Base-by-base conservation (phyloP, 768 basidiomycete species). In the Phanerochaete sordida region DNA sequence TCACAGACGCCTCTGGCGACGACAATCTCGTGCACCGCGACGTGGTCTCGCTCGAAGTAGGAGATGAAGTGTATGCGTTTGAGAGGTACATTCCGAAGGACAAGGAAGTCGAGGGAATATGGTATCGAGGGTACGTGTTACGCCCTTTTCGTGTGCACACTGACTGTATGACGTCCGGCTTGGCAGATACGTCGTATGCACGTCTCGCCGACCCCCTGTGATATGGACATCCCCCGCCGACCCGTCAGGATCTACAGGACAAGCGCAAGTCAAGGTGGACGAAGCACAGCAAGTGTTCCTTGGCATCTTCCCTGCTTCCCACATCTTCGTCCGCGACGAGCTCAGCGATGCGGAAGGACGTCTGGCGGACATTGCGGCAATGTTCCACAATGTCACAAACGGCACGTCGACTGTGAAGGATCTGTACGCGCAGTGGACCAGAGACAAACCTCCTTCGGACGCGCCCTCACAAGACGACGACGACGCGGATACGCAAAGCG, bases 11-110 rank as follows among this genome's bases (percentile, higher is more conserved):
- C 23, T 79, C 81, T 2, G 80, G 81, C 21, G 87, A 86, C 56
- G 88, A 89, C 44, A 79, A 85, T 37, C 77, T 81, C 43, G 79
- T 84, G 0, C 81, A 87, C 75, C 80, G 84, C 56, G 90, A 92
- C 62, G 87, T 92, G 24, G 92, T 93, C 33, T 82, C 88, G 6
- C 82, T 98, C 58, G 95, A 97, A 66, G 90, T 98, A 28, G 96
- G 96, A 49, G 95, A 97, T 73, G 95, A 98, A 70, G 87, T 98
- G 33, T 98, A 98, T 74, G 94, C 95, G 19, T 98, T 98, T 68
- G 96, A 98, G 76, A 88, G 88, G 70, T 95, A 94, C 72, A 86
- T 81, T 0, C 87, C 89, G 12, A 78, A 78, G 53, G 81, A 77
- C 59, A 90, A 88, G 68, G 90, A 91, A 56, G 84, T 83, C 13